phyloP scores from a whole-genome alignment of 257 asterid genomes.

The Salvia rosmarinus region DNA sequence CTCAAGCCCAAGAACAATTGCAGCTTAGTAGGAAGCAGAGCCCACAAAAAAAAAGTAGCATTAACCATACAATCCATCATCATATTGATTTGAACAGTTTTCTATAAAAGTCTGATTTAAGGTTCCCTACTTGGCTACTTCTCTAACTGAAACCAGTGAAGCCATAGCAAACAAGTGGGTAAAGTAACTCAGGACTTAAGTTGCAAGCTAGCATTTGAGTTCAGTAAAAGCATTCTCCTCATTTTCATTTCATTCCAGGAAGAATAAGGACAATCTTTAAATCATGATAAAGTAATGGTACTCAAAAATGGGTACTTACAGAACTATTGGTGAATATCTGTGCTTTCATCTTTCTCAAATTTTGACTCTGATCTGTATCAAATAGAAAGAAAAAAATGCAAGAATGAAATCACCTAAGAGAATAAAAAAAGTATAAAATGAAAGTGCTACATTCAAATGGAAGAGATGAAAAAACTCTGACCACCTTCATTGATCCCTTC shows the following conservation, averaged over 20 bases:
- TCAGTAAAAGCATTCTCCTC: neutral
- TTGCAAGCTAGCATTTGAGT: slow-evolving; percentile 2
- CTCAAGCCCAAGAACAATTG: neutral
- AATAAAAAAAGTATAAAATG: neutral
- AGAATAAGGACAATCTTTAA: neutral
- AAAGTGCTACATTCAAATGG: neutral
- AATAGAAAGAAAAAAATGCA: neutral
- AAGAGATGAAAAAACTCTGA: slow-evolving; percentile 8
- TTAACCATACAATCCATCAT: neutral
- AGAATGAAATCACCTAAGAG: slow-evolving; percentile 13
- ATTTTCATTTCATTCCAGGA: neutral
- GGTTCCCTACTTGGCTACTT: neutral
- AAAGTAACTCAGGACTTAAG: neutral
- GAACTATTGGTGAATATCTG: slow-evolving; percentile 94
- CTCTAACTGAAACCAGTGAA: neutral
- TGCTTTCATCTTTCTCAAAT: slow-evolving; percentile 78
- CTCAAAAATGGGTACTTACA: slow-evolving; percentile 58
- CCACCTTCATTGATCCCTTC: slow-evolving; percentile 94
- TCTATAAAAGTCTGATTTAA: neutral
- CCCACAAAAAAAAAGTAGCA: neutral
- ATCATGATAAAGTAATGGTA: neutral
- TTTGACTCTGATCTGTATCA: slow-evolving; percentile 61
- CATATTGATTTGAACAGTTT: neutral
- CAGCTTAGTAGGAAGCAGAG: neutral
- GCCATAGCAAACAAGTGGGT: neutral